These are phyloP conservation scores for Neonothopanus nambi DNA, from an alignment of 1,284 basidiomycete species.

Conservation along the genomic window DNA sequence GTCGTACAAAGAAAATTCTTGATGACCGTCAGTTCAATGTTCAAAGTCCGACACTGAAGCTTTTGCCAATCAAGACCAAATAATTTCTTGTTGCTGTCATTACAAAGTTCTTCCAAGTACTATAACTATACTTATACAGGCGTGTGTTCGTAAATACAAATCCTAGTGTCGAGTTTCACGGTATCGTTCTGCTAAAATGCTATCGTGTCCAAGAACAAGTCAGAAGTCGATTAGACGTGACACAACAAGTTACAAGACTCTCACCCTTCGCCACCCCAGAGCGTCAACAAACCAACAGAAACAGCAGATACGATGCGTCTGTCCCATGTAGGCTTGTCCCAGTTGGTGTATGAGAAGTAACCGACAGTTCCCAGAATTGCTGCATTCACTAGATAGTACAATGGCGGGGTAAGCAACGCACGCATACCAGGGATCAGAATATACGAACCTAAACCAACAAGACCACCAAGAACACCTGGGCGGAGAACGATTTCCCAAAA, in stretches of 20 bases:
- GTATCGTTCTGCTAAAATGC: conserved; percentile 33
- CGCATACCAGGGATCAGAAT: conserved; percentile 13
- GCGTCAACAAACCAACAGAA: conserved; percentile 60
- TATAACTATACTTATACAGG: too few relatives aligned
- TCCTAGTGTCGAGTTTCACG: conserved; percentile 14
- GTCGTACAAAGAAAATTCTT: too few relatives aligned
- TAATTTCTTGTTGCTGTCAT: background rate
- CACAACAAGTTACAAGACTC: conserved; percentile 21
- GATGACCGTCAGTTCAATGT: too few relatives aligned
- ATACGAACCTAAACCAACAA: conserved; percentile 66
- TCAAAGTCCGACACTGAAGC: background rate
- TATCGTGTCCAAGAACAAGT: conserved; percentile 11
- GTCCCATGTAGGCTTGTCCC: conserved; percentile 73
- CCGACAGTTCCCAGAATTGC: conserved; percentile 68
- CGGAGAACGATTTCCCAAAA: conserved; percentile 63
- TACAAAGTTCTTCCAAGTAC: too few relatives aligned
- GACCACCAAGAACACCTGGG: conserved; percentile 68
- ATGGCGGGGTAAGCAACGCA: background rate
- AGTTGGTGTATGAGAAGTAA: conserved; percentile 70
- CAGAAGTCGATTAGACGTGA: background rate
- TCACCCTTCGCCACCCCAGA: conserved; percentile 75
- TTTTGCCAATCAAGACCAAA: background rate
- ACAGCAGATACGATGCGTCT: conserved; percentile 63
- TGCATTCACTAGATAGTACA: conserved; percentile 57
- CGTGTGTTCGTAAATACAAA: conserved; percentile 1